Evolutionary conservation across 2,329 filamentous ascomycete species (phyloP).

Genomic region (Knufia petricola): DNA sequence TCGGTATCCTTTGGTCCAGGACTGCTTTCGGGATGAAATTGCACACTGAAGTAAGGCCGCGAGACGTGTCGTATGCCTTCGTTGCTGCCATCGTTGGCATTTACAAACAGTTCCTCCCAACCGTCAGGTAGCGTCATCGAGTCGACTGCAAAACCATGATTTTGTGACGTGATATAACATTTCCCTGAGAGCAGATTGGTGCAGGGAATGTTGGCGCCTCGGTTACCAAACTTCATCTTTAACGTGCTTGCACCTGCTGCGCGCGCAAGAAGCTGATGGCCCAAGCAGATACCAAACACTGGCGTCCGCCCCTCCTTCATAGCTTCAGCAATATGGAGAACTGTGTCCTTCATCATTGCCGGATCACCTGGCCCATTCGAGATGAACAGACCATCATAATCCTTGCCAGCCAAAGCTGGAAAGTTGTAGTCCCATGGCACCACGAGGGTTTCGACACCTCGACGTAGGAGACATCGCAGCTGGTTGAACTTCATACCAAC

Average conservation of each 20-base stretch:
- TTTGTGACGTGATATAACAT: constrained; percentile 98
- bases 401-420: constrained; percentile 60
- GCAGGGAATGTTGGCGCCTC: constrained; percentile 96
- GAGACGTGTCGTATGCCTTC: constrained; percentile 85
- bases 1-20: constrained; percentile 93
- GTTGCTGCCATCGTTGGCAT: constrained; percentile 96
- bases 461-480: constrained; percentile 78
- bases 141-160: constrained; percentile 93
- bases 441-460: constrained; percentile 87
- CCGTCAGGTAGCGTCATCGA: constrained; percentile 61
- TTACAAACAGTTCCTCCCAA: constrained; percentile 94
- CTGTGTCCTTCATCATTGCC: constrained; percentile 68
- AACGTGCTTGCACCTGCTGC: constrained; percentile 74
- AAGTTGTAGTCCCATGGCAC: constrained; percentile 97
- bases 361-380: constrained; percentile 97
- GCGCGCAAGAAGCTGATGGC: constrained; percentile 83
- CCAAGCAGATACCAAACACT: constrained; percentile 92
- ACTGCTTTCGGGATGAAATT: constrained; percentile 96
- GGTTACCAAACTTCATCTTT: constrained; percentile 99
- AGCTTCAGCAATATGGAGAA: constrained; percentile 66
- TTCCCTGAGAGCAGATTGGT: constrained; percentile 90
- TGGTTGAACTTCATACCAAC: constrained; percentile 99
- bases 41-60: constrained; percentile 95
- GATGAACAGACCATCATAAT: constrained; percentile 94
- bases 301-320: constrained; percentile 72